Conservation (phyloP, 2,329 filamentous ascomycete species). For the Aspergillus cejpii region DNA sequence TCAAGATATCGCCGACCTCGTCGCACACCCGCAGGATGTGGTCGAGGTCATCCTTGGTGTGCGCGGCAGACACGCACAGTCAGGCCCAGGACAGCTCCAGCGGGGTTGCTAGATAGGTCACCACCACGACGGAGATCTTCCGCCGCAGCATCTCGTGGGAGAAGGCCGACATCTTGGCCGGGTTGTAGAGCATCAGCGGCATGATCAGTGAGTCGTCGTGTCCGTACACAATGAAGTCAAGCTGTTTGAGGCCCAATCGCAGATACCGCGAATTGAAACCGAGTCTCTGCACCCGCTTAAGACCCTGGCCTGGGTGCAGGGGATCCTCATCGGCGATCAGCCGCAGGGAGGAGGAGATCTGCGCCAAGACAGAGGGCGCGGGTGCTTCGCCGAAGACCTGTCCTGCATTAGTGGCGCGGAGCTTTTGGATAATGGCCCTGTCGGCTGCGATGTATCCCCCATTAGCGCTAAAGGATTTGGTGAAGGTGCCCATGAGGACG, state of each 20-base stretch:
- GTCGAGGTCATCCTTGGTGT: slow-evolving; percentile 95
- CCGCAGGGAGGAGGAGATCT: slow-evolving; percentile 75
- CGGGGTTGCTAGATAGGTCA: slow-evolving; percentile 89
- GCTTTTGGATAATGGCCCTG: slow-evolving; percentile 80
- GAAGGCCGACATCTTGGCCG: slow-evolving; percentile 93
- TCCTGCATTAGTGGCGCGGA: slow-evolving; percentile 74
- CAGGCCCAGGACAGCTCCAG: slow-evolving; percentile 85
- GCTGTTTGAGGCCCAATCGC: slow-evolving; percentile 82
- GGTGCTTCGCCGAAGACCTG: too few relatives aligned
- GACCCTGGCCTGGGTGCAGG: slow-evolving; percentile 73
- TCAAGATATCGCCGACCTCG: slow-evolving; percentile 77
- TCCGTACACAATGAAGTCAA: slow-evolving; percentile 89
- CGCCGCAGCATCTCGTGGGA: slow-evolving; percentile 94
- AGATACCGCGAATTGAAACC: slow-evolving; percentile 96
- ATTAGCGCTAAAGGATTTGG: slow-evolving; percentile 94
- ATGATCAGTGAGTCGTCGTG: slow-evolving; percentile 96
- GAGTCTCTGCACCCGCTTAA: slow-evolving; percentile 85
- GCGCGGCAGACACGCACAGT: slow-evolving; percentile 86
- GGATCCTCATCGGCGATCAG: slow-evolving; percentile 70
- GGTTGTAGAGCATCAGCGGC: slow-evolving; percentile 85
- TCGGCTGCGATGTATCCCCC: slow-evolving; percentile 90
- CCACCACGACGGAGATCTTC: slow-evolving; percentile 91
- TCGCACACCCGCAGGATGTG: slow-evolving; percentile 81
- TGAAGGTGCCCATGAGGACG: slow-evolving; percentile 93
- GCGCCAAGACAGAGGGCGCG: slow-evolving; percentile 74